Evolutionary conservation across 331 rosid genomes (phyloP).

Genomic region (Ulmus americana): DNA sequence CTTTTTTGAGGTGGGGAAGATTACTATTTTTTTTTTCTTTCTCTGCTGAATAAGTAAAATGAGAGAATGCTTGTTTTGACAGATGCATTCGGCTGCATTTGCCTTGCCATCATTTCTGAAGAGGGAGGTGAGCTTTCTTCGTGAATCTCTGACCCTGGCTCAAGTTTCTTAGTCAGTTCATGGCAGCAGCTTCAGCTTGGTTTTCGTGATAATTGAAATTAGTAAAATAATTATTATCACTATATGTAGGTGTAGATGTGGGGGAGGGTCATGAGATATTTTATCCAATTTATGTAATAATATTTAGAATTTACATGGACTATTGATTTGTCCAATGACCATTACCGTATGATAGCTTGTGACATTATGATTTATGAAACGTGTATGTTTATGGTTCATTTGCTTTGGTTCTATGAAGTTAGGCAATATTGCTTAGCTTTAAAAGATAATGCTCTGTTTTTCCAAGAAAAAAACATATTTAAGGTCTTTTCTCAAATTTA

Average conservation of each 20-base stretch:
- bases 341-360: background rate
- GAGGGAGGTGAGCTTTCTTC: slow-evolving; percentile 50
- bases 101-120: slow-evolving; percentile 74
- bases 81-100: slow-evolving; percentile 83
- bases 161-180: slow-evolving; percentile 12
- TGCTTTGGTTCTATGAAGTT: background rate
- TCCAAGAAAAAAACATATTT: too few species aligned
- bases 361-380: background rate
- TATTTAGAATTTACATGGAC: background rate
- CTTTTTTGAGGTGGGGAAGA: background rate
- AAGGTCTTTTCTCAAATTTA: too few species aligned
- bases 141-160: slow-evolving; percentile 20
- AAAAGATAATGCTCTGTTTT: background rate
- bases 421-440: background rate
- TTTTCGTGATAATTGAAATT: slow-evolving; percentile 13
- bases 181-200: slow-evolving; percentile 1
- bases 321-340: too few species aligned
- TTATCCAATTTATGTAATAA: background rate
- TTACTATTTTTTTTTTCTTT: too few species aligned
- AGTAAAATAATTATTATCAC: slow-evolving; percentile 21
- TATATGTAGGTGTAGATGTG: slow-evolving; percentile 5
- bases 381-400: background rate
- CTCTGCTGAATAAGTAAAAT: background rate
- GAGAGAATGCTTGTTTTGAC: slow-evolving; percentile 15
- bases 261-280: slow-evolving; percentile 8